A percentile compares a stretch with the other conserved stretches of the same genome.
Conservation (phyloP, 2,329 filamentous ascomycete genomes). For the Stagonosporopsis rhizophila region DNA sequence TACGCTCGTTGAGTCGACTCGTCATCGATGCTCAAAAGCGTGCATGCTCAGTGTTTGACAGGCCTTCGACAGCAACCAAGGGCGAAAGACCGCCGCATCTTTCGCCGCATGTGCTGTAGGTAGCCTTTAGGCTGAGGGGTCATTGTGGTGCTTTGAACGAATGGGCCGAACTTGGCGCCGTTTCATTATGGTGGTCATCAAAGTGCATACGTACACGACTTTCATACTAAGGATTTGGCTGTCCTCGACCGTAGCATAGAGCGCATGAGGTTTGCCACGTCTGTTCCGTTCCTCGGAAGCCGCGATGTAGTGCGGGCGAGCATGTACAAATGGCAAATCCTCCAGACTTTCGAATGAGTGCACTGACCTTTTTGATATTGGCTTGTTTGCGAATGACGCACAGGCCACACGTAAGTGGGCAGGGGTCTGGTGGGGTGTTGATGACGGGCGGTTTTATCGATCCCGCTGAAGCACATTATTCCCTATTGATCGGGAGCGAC, state of each 20-base stretch:
- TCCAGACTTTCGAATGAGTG: neutral
- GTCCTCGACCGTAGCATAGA: neutral
- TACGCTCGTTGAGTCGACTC: conserved; percentile 6
- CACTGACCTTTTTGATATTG: conserved; percentile 15
- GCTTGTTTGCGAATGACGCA: conserved; percentile 10
- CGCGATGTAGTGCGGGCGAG: neutral
- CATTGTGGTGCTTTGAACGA: conserved; percentile 4
- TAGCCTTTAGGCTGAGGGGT: conserved; percentile 8
- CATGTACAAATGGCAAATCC: conserved; percentile 7
- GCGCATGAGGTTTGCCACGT: neutral
- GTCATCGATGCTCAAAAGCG: conserved; percentile 21
- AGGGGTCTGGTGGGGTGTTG: conserved; percentile 24
- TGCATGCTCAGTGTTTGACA: conserved; percentile 17
- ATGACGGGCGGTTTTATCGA: conserved; percentile 29
- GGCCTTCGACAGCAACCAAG: conserved; percentile 15
- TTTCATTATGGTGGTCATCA: conserved; percentile 6
- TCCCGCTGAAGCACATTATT: conserved; percentile 27
- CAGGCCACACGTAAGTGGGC: conserved; percentile 6
- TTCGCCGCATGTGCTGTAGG: conserved; percentile 19
- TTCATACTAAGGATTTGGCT: neutral
- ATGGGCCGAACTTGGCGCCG: conserved; percentile 12
- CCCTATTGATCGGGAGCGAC: conserved; percentile 28
- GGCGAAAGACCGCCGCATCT: conserved; percentile 14
- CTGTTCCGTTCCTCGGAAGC: neutral
- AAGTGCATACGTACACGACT: conserved; percentile 12